These are phyloP conservation scores for Saccharomyces pastorianus DNA, from an alignment of 1,139 yeast species.

Conservation along the genomic window DNA sequence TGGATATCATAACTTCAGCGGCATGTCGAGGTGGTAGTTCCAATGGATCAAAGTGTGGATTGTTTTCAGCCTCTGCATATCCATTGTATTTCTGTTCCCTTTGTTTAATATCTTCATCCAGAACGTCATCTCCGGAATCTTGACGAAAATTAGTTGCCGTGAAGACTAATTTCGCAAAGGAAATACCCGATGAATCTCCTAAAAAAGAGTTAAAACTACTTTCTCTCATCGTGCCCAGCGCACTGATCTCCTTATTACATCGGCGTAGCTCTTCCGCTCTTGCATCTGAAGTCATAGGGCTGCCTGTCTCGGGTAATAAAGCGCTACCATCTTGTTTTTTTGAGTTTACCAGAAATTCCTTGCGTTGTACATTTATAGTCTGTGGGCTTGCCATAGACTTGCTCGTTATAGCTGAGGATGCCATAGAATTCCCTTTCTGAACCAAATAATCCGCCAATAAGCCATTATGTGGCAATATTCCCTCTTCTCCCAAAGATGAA, in stretches of 20 bases:
- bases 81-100: conserved; percentile 17
- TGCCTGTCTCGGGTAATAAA: conserved; percentile 10
- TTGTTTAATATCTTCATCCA: conserved; percentile 21
- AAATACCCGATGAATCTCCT: conserved; percentile 53
- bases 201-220: conserved; percentile 37
- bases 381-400: not conserved
- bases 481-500: conserved; percentile 15
- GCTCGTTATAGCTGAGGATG: not conserved
- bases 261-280: conserved; percentile 18
- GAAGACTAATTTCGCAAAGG: conserved; percentile 67
- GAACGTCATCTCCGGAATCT: conserved; percentile 17
- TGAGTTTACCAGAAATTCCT: not conserved
- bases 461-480: conserved; percentile 15
- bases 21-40: conserved; percentile 59
- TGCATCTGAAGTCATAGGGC: conserved; percentile 5
- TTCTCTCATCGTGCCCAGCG: conserved; percentile 20
- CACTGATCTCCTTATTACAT: conserved; percentile 18
- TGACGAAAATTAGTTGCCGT: conserved; percentile 64
- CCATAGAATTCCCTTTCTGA: conserved; percentile 12
- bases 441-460: conserved; percentile 19
- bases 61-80: conserved; percentile 15
- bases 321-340: not conserved
- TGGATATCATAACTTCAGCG: conserved; percentile 59
- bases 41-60: conserved; percentile 15
- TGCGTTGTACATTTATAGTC: not conserved